Conservation (phyloP, 1,284 basidiomycete species). For the Apiotrichum laibachii region DNA sequence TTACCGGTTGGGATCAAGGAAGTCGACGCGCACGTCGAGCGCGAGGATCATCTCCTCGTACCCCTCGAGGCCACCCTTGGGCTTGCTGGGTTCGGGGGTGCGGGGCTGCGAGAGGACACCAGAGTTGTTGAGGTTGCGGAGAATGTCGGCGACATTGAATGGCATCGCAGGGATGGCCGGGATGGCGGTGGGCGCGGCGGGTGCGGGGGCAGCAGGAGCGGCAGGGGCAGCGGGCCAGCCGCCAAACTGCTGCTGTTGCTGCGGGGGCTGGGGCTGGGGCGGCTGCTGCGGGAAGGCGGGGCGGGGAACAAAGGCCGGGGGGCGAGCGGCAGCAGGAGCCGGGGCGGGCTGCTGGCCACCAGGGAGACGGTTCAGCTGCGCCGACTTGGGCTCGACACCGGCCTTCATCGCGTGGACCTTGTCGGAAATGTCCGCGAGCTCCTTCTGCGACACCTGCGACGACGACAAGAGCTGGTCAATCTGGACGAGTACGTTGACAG, state of each 20-base stretch:
- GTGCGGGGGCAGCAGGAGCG: constrained; percentile 1
- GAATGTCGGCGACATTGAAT: constrained; percentile 40
- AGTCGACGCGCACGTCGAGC: constrained; percentile 66
- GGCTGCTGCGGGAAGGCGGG: constrained; percentile 9
- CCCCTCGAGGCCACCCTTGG: constrained; percentile 56
- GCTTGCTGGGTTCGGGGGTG: constrained; percentile 48
- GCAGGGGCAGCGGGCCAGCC: constrained; percentile 11
- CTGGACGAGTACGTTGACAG: constrained; percentile 41
- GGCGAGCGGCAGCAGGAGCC: constrained; percentile 34
- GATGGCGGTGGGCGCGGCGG: neutral
- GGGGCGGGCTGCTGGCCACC: neutral
- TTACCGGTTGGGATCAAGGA: constrained; percentile 70
- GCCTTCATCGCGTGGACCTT: constrained; percentile 37
- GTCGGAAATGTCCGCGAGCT: constrained; percentile 43
- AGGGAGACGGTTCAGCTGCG: constrained; percentile 15
- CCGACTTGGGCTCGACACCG: constrained; percentile 45
- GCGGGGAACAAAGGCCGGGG: constrained; percentile 25
- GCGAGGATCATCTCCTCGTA: constrained; percentile 72
- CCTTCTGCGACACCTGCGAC: constrained; percentile 33
- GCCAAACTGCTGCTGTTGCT: constrained; percentile 6
- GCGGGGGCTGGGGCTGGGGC: constrained; percentile 6
- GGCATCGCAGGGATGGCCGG: constrained; percentile 27
- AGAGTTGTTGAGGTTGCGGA: constrained; percentile 40
- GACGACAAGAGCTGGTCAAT: constrained; percentile 40
- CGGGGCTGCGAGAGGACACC: constrained; percentile 55